phyloP scores from a whole-genome alignment of 257 asterid genomes.

The Cruciata laevipes region DNA sequence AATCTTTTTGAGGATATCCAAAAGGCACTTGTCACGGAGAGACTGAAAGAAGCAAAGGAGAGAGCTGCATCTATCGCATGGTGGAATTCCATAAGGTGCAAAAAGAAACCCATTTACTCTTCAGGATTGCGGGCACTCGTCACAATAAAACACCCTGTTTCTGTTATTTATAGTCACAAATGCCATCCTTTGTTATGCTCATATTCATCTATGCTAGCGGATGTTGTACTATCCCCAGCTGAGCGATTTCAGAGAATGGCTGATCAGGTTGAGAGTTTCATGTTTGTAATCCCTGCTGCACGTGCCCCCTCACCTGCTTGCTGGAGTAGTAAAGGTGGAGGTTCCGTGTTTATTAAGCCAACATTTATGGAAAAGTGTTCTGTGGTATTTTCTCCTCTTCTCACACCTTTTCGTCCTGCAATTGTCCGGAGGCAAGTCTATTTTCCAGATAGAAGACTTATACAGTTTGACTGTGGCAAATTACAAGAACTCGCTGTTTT shows the following conservation, averaged over 20 bases:
- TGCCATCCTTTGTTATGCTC: slow-evolving; percentile 46
- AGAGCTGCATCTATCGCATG: slow-evolving; percentile 68
- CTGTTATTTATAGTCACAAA: slow-evolving; percentile 45
- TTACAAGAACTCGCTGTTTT: slow-evolving; percentile 89
- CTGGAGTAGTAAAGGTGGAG: slow-evolving; percentile 82
- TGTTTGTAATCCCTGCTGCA: slow-evolving; percentile 99
- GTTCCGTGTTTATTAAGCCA: slow-evolving; percentile 57
- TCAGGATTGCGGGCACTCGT: slow-evolving; percentile 69
- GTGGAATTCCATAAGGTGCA: slow-evolving; percentile 97
- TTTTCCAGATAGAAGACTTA: slow-evolving; percentile 95
- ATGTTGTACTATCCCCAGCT: slow-evolving; percentile 69
- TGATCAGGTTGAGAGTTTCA: slow-evolving; percentile 79
- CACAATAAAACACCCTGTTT: slow-evolving; percentile 57
- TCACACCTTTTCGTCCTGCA: slow-evolving; percentile 92
- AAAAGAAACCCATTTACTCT: slow-evolving; percentile 69
- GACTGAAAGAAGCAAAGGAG: slow-evolving; percentile 72
- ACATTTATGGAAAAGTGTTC: slow-evolving; percentile 50
- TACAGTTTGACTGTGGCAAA: slow-evolving; percentile 98
- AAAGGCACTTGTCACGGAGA: slow-evolving; percentile 52
- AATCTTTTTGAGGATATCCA: slow-evolving; percentile 72
- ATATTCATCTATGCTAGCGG: slow-evolving; percentile 71
- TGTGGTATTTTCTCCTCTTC: slow-evolving; percentile 53
- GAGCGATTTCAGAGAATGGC: slow-evolving; percentile 68
- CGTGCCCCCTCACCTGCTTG: slow-evolving; percentile 90
- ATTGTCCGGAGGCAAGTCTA: slow-evolving; percentile 95